A percentile compares a stretch with the other conserved stretches of the same genome.
phyloP scores from a whole-genome alignment of 805 yeast genomes.

The Nadsonia fulvescens region DNA sequence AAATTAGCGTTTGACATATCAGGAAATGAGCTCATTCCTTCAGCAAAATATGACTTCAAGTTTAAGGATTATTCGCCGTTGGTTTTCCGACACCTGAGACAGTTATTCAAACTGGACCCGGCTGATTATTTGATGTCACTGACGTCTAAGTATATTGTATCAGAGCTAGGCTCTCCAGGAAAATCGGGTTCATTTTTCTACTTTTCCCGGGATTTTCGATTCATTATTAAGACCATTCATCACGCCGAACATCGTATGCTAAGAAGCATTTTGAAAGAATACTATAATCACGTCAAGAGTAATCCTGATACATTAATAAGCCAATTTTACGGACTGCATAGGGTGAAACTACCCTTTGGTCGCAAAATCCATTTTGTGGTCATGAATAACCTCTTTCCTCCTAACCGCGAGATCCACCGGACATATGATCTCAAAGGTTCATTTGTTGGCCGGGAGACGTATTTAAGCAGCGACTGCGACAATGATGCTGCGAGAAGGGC shows the following conservation, averaged over 20 bases:
- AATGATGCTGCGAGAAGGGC: slow-evolving; percentile 7
- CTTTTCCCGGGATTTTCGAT: slow-evolving; percentile 82
- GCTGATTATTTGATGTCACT: slow-evolving; percentile 87
- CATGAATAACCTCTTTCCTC: slow-evolving; percentile 94
- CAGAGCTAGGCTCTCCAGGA: slow-evolving; percentile 90
- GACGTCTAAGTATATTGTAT: slow-evolving; percentile 80
- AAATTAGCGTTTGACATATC: slow-evolving; percentile 67
- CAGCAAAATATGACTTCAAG: slow-evolving; percentile 87
- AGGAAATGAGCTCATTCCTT: slow-evolving; percentile 82
- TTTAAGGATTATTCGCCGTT: slow-evolving; percentile 93
- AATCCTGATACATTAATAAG: slow-evolving; percentile 81
- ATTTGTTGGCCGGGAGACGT: slow-evolving; percentile 71
- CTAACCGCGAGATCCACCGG: slow-evolving; percentile 67
- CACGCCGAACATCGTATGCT: slow-evolving; percentile 81
- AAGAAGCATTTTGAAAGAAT: slow-evolving; percentile 52
- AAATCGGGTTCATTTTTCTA: slow-evolving; percentile 93
- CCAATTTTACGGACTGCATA: slow-evolving; percentile 91
- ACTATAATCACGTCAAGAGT: slow-evolving; percentile 59
- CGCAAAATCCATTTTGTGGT: slow-evolving; percentile 83
- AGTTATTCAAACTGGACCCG: slow-evolving; percentile 73
- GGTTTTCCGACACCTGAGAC: slow-evolving; percentile 74
- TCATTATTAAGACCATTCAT: slow-evolving; percentile 90
- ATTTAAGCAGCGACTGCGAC: too few species aligned
- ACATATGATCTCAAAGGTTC: slow-evolving; percentile 91
- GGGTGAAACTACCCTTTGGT: slow-evolving; percentile 73